Evolutionary conservation across 768 basidiomycete species (phyloP), one percentile per base, ranked within the genome.

Genomic region (Roridomyces roridus): DNA sequence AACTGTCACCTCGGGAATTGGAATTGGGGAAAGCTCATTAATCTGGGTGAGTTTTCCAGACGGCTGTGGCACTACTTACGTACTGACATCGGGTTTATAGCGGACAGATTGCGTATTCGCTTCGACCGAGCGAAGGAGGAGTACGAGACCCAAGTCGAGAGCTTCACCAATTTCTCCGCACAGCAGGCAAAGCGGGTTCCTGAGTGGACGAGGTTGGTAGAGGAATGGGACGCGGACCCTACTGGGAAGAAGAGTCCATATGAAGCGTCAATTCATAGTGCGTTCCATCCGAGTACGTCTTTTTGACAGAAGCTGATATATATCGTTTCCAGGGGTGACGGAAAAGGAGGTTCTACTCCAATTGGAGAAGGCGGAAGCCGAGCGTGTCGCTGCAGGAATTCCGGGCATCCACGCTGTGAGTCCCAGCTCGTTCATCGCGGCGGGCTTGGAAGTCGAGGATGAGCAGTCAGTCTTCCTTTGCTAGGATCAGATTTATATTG

Each of bases 11-110:
- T 66, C 43, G 62, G 59, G 0, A 59, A 65, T 25, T 63, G 55
- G 37, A 73, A 73, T 43, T 72, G 68, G 66, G 41, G 55, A n/a
- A 73, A 71, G 46, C 47, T 62, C 1, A 31, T 62, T 10, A 39
- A 55, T 15, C 26, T 75, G 11, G 69, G 69, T 70, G 23, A 31
- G 62, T n/a, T 55, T 8, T 10, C 6, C 1, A 10, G 10, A 5
- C 5, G 8, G 8, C 12, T 28, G 9, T 9, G 11, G 17, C 5
- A 4, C 11, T 40, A 17, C 7, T 6, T n/a, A 2, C 14, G 25
- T 1, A 40, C 35, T 46, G 18, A 21, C 23, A 23, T 4, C 6
- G 17, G 8, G n/a, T n/a, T 4, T 4, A 14, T 21, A 55, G 53
- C 23, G 15, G 45, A 41, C 7, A 5, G 15, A 5, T 21, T 55